A percentile compares a stretch with the other conserved stretches of the same genome.
Conservation (phyloP, 2,329 filamentous ascomycete species). For the Drechslerella dactyloides region DNA sequence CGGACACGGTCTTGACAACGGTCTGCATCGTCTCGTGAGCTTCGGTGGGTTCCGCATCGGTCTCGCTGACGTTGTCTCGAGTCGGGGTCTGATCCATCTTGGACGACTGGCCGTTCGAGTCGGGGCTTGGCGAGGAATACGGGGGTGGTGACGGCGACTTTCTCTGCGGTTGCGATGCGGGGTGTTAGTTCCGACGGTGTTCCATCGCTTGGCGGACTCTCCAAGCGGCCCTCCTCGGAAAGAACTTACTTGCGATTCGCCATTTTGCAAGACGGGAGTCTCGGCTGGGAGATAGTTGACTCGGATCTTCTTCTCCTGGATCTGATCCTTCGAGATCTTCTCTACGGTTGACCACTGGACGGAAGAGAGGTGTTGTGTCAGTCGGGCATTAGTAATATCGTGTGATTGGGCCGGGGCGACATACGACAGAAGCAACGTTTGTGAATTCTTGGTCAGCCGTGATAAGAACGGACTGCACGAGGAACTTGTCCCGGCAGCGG, state of each 20-base stretch:
- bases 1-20: slow-evolving; percentile 69
- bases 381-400: slow-evolving; percentile 48
- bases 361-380: slow-evolving; percentile 16
- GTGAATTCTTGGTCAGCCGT: slow-evolving; percentile 81
- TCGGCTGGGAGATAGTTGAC: slow-evolving; percentile 79
- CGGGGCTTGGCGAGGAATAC: slow-evolving; percentile 53
- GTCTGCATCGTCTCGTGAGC: slow-evolving; percentile 57
- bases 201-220: slow-evolving; percentile 13
- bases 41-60: slow-evolving; percentile 55
- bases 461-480: slow-evolving; percentile 89
- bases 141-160: slow-evolving; percentile 53
- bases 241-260: slow-evolving; percentile 51
- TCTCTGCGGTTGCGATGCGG: slow-evolving; percentile 5
- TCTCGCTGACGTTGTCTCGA: slow-evolving; percentile 53
- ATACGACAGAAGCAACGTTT: slow-evolving; percentile 80
- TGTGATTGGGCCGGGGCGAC: slow-evolving; percentile 52
- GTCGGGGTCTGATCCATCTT: slow-evolving; percentile 53
- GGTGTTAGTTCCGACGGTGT: slow-evolving; percentile 4
- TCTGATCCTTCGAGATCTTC: slow-evolving; percentile 74
- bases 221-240: slow-evolving; percentile 13
- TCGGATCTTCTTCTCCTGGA: slow-evolving; percentile 94
- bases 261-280: slow-evolving; percentile 47
- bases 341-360: slow-evolving; percentile 76
- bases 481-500: slow-evolving; percentile 96
- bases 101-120: slow-evolving; percentile 49